Percentiles rank a stretch among this genome's conserved stretches.
phyloP scores from a whole-genome alignment of 257 asterid genomes.

The Dorcoceras hygrometricum region DNA sequence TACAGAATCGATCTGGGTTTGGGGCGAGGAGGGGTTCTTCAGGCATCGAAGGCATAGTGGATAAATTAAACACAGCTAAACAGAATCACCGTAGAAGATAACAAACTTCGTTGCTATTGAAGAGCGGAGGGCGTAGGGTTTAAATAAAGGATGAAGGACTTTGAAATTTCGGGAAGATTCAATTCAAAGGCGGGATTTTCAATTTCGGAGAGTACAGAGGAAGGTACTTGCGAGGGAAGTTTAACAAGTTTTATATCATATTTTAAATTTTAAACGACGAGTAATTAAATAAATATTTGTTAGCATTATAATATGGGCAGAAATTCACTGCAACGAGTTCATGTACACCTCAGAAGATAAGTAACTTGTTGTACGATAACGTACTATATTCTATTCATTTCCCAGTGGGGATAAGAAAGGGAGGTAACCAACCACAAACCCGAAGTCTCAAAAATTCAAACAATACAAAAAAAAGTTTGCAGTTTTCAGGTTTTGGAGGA shows the following conservation, averaged over 20 bases:
- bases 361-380: slow-evolving; percentile 16
- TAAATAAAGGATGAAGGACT: too few species aligned
- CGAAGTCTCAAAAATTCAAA: background rate
- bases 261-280: too few species aligned
- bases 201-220: background rate
- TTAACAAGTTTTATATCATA: too few species aligned
- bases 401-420: background rate
- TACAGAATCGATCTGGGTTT: slow-evolving; percentile 83
- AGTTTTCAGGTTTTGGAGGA: too few species aligned
- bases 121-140: background rate
- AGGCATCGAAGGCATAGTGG: slow-evolving; percentile 42
- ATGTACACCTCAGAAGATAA: slow-evolving; percentile 16
- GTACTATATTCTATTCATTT: too few species aligned
- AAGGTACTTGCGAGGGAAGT: background rate
- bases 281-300: too few species aligned
- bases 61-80: too few species aligned
- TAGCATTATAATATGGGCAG: background rate
- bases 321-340: slow-evolving; percentile 17
- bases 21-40: slow-evolving; percentile 72
- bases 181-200: background rate
- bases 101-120: too few species aligned
- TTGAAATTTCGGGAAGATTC: background rate
- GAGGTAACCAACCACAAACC: background rate
- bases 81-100: too few species aligned
- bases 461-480: too few species aligned